A percentile compares a stretch with the other conserved stretches of the same genome.
Conservation (phyloP, 2,329 filamentous ascomycete genomes). For the Alternaria sp. region DNA sequence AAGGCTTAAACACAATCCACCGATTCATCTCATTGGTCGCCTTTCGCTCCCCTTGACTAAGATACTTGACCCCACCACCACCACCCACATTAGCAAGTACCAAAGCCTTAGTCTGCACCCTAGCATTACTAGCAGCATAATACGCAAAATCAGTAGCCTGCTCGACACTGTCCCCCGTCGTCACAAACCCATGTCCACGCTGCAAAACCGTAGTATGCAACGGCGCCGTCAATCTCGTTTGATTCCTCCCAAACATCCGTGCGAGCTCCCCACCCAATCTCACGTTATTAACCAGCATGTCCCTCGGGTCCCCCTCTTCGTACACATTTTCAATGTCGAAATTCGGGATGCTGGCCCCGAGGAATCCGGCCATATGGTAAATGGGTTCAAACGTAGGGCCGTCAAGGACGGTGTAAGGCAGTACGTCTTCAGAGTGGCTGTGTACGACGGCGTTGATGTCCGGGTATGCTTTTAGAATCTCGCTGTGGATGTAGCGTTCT, state of each 20-base stretch:
- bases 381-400: slow-evolving; percentile 25
- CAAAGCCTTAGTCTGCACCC: slow-evolving; percentile 50
- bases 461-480: slow-evolving; percentile 56
- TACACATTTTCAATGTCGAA: slow-evolving; percentile 37
- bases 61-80: slow-evolving; percentile 36
- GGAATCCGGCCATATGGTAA: slow-evolving; percentile 52
- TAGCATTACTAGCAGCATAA: slow-evolving; percentile 47
- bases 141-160: slow-evolving; percentile 53
- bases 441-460: slow-evolving; percentile 56
- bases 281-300: slow-evolving; percentile 38
- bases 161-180: slow-evolving; percentile 44
- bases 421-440: slow-evolving; percentile 53
- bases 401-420: slow-evolving; percentile 49
- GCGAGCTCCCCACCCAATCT: slow-evolving; percentile 36
- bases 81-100: slow-evolving; percentile 30
- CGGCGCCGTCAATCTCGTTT: slow-evolving; percentile 30
- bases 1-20: slow-evolving; percentile 48
- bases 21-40: slow-evolving; percentile 48
- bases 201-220: slow-evolving; percentile 43
- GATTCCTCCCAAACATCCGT: slow-evolving; percentile 29
- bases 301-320: slow-evolving; percentile 21
- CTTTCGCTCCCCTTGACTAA: slow-evolving; percentile 44
- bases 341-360: slow-evolving; percentile 34
- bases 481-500: slow-evolving; percentile 57
- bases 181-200: slow-evolving; percentile 55